Evolutionary conservation across 2,329 filamentous ascomycete species (phyloP), one percentile per base, ranked within the genome.

Genomic region (Fusarium beomiforme): DNA sequence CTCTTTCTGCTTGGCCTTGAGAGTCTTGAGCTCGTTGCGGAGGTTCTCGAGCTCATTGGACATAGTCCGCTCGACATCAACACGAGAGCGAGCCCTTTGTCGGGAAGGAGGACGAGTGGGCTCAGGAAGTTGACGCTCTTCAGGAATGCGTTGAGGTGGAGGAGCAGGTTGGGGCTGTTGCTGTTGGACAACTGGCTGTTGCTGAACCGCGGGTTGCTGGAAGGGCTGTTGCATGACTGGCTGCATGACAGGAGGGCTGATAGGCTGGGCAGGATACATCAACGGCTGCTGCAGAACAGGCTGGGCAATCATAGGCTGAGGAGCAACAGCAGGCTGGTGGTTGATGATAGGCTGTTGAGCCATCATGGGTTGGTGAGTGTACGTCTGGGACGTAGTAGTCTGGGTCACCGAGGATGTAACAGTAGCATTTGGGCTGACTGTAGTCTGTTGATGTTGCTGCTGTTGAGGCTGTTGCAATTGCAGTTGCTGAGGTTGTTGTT

Each of bases 1-100:
- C 13, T 73, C 67, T n/a, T 74, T 74, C 43, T 74, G 70, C 59
- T 75, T 71, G 36, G 67, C 62, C n/a, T 62, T 64, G 14, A 77
- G 72, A 21, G 31, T 49, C 44, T 67, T 67, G 17, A 76, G 63
- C 50, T 75, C 73, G 36, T 37, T 59, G 47, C 68, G 68, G 16
- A 77, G 67, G 39, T 72, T 74, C 29, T 77, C 75, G 11, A 77
- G 58, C 46, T 77, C 69, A 9, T 44, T 59, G 6, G 55, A 39
- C 75, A 77, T 62, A 3, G 70, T 61, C 37, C 62, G 53, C 26
- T 77, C 75, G 7, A 67, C 42, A 11, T 76, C 75, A 5, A 71
- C 68, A 21, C 70, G 66, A 26, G 75, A 77, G 8, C 59, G 73
- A 21, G 69, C 64, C n/a, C 70, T 64, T 14, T 62, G 49, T 9